phyloP scores from a whole-genome alignment of 257 asterid species.

The Penstemon davidsonii region DNA sequence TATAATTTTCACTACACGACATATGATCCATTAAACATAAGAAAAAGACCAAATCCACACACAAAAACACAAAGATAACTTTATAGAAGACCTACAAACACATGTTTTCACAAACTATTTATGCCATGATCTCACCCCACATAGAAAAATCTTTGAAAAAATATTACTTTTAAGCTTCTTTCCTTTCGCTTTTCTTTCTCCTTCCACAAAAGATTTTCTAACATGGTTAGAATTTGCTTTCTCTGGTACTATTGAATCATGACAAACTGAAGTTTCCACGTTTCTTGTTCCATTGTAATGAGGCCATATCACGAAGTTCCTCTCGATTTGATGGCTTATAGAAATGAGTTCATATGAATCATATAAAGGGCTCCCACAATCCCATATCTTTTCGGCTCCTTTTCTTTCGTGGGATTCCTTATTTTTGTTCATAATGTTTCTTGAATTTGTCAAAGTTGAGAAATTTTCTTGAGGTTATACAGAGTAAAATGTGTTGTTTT shows the following conservation, averaged over 20 bases:
- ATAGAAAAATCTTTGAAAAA: constrained; percentile 21
- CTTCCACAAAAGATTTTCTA: constrained; percentile 26
- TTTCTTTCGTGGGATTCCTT: constrained; percentile 11
- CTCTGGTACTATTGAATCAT: neutral
- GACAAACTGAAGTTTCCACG: neutral
- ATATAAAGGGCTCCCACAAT: constrained; percentile 77
- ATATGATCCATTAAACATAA: neutral
- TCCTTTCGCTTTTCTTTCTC: constrained; percentile 17
- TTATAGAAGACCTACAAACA: neutral
- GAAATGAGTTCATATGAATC: constrained; percentile 66
- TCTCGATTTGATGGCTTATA: constrained; percentile 54
- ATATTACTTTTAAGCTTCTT: constrained; percentile 29
- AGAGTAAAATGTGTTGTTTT: neutral
- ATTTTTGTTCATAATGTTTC: constrained; percentile 1
- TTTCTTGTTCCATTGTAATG: constrained; percentile 33
- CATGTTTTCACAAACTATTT: constrained; percentile 5
- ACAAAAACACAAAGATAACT: neutral
- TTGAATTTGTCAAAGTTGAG: neutral
- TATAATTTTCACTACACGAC: neutral
- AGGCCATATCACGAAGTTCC: constrained; percentile 45
- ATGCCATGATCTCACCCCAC: constrained; percentile 16
- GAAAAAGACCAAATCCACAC: neutral
- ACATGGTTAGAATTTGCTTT: constrained; percentile 14
- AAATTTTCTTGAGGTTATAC: neutral
- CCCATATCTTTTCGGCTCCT: constrained; percentile 26